Evolutionary conservation across 2,329 filamentous ascomycete genomes (phyloP).

Genomic region (Xylaria sp.): DNA sequence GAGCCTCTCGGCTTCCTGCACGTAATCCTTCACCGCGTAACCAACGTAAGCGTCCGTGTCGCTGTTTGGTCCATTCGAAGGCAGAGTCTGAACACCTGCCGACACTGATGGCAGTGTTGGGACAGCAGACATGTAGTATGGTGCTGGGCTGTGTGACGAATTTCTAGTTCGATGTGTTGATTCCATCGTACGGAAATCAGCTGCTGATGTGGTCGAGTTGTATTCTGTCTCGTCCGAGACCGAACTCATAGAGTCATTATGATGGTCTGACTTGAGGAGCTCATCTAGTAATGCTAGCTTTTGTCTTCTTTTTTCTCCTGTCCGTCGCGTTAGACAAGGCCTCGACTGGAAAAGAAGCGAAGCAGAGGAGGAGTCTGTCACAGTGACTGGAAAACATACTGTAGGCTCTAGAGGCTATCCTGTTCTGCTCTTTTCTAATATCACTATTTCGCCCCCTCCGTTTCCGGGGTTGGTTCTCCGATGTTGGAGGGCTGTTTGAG

Average conservation of each 20-base stretch:
- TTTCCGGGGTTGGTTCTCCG: conserved; percentile 37
- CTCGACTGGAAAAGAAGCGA: background rate
- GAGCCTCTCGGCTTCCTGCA: conserved; percentile 35
- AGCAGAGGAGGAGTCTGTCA: background rate
- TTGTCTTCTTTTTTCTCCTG: conserved; percentile 58
- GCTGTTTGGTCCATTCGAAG: conserved; percentile 39
- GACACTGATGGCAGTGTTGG: conserved; percentile 37
- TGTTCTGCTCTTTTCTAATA: conserved; percentile 49
- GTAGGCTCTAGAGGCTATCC: conserved; percentile 49
- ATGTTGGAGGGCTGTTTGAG: conserved; percentile 30
- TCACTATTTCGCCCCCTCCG: conserved; percentile 48
- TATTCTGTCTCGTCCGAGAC: conserved; percentile 48
- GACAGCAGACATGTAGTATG: conserved; percentile 34
- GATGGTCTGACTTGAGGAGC: conserved; percentile 50
- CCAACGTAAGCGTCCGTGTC: conserved; percentile 41
- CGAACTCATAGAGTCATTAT: conserved; percentile 48
- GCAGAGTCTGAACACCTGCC: conserved; percentile 38
- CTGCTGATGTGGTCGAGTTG: conserved; percentile 34
- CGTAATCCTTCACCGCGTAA: conserved; percentile 40
- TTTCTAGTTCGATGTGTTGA: conserved; percentile 31
- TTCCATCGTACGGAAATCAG: conserved; percentile 25
- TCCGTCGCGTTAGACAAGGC: conserved; percentile 35
- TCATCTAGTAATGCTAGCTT: conserved; percentile 56
- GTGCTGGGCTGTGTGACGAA: conserved; percentile 44
- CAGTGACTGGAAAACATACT: conserved; percentile 46